A percentile compares a stretch with the other conserved stretches of the same genome.
Conservation (phyloP, 176 grass and related monocot genomes). For the Hordeum marinum region DNA sequence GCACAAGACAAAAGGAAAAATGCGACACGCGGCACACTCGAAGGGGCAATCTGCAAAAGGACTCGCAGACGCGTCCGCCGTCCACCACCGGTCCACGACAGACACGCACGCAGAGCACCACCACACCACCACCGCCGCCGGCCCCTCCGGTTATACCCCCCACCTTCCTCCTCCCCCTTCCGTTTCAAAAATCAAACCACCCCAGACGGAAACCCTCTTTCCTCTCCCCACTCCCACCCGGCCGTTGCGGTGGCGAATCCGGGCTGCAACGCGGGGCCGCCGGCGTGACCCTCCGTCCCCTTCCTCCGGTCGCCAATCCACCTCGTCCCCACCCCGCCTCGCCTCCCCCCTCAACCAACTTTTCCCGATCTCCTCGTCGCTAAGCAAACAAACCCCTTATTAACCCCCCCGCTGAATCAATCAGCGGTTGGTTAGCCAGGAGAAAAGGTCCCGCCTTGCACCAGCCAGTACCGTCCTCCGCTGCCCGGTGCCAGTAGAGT, state of each 20-base stretch:
- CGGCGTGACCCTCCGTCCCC: neutral
- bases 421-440: neutral
- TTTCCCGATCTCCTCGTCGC: conserved; percentile 27
- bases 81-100: conserved; percentile 24
- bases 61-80: no score
- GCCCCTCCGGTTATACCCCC: neutral
- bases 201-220: neutral
- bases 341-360: neutral
- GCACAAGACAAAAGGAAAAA: neutral
- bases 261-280: conserved; percentile 3
- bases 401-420: neutral
- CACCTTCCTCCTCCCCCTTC: no score
- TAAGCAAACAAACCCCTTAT: conserved; percentile 30
- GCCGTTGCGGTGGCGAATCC: conserved; percentile 6
- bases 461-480: neutral
- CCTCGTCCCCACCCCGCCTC: neutral
- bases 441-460: neutral
- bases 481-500: neutral
- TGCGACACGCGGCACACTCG: neutral
- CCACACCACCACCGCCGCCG: neutral
- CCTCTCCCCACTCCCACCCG: neutral
- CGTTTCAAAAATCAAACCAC: conserved; percentile 42
- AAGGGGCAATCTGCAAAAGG: conserved; percentile 13
- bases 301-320: conserved; percentile 8
- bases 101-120: conserved; percentile 11